A percentile compares a stretch with the other conserved stretches of the same genome.
These are phyloP conservation scores for Spathaspora sp. DNA, from an alignment of 805 yeast genomes.

Conservation along the genomic window DNA sequence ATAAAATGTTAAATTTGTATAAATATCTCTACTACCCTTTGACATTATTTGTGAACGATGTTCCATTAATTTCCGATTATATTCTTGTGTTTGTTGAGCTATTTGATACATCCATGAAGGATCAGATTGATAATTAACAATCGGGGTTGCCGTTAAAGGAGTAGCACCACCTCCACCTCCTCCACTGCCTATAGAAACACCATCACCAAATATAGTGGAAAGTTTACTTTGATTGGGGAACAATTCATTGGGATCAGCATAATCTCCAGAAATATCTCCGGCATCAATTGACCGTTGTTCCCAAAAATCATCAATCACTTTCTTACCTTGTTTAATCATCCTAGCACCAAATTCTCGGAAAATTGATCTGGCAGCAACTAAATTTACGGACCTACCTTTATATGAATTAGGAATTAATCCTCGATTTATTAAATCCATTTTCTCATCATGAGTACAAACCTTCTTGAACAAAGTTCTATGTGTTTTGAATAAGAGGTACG, in stretches of 20 bases:
- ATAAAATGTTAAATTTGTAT: slow-evolving; percentile 76
- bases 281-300: slow-evolving; percentile 56
- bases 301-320: slow-evolving; percentile 85
- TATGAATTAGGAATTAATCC: slow-evolving; percentile 85
- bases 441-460: slow-evolving; percentile 71
- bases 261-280: slow-evolving; percentile 68
- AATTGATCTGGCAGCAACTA: slow-evolving; percentile 86
- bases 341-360: slow-evolving; percentile 91
- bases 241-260: slow-evolving; percentile 63
- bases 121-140: slow-evolving; percentile 47
- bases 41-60: slow-evolving; percentile 53
- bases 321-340: slow-evolving; percentile 73
- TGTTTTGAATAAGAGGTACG: slow-evolving; percentile 83
- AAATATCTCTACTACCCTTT: slow-evolving; percentile 71
- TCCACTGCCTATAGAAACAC: slow-evolving; percentile 20
- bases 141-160: slow-evolving; percentile 30
- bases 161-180: slow-evolving; percentile 17
- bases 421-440: slow-evolving; percentile 75
- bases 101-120: slow-evolving; percentile 84
- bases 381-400: slow-evolving; percentile 83
- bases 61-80: slow-evolving; percentile 58
- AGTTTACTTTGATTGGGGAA: slow-evolving; percentile 39
- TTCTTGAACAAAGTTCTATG: slow-evolving; percentile 74
- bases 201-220: slow-evolving; percentile 33
- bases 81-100: slow-evolving; percentile 71